Evolutionary conservation across 139 green algal species (phyloP), one percentile per base, ranked within the genome.

Genomic region (Chlamydomonas sp.): DNA sequence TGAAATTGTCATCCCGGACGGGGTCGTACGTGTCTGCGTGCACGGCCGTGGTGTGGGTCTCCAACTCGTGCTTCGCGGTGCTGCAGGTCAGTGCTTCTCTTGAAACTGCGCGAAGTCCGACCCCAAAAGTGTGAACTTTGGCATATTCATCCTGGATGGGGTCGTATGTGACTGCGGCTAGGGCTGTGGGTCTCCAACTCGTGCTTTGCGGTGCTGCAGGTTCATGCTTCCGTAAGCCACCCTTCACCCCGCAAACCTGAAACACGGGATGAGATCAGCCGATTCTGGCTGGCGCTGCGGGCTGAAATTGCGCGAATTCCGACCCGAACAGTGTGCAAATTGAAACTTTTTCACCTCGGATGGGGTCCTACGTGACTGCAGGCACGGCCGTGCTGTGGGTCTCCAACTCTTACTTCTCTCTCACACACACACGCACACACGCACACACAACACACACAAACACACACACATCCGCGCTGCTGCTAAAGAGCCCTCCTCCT

Each of bases 1-100:
- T n/a, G n/a, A n/a, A n/a, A n/a, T n/a, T 74, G 60, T 87, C 95
- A 16, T 61, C 92, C 0, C 81, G 87, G 8, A 36, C 89, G 30
- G 87, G 88, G 1, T 49, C 59, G 13, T 77, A 63, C 48, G 77
- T 92, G 10, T 72, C 88, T 0, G 72, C 82, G n/a, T 83, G 67
- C 4, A 58, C 76, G 0, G 78, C 65, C 1, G 24, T 81, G 31
- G 67, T 84, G 47, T 84, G 78, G 78, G 68, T 57, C 5, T 73
- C 43, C 67, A 84, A 84, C 67, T 70, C 67, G 1, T 1, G 69
- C 30, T 62, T 81, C 29, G 39, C 31, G 26, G 49, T 75, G 1
- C 60, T 43, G 28, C 75, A 81, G 28, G 26, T 59, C 58, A 20
- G 31, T 13, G n/a, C n/a, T n/a, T n/a, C n/a, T n/a, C n/a, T 28